Base-by-base conservation (phyloP, 2,329 filamentous ascomycete genomes). In the Cercospora janseana region DNA sequence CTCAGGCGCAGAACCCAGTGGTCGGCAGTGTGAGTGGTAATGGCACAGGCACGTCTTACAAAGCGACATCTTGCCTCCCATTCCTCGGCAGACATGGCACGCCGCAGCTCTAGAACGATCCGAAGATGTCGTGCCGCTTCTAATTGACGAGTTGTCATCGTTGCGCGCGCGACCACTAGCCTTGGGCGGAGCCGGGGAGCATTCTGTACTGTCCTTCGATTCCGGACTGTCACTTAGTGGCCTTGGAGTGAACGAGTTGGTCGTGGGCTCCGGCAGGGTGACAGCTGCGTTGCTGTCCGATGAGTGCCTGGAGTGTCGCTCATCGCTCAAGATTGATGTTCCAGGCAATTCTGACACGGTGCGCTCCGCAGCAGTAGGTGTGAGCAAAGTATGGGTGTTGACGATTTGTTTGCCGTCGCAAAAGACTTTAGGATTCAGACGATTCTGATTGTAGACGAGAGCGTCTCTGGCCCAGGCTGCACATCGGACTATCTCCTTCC, bases 31-130 rank as follows among this genome's bases (percentile, higher is more conserved):
- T 6, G 28, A 29, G 52, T 72, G 70, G 45, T 68, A 72, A 4
- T 54, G 53, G 18, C 63, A 61, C 4, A 48, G 47, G 53, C 70
- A 72, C 4, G 56, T 55, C n/a, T 60, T 51, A 51, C 70, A 72
- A 2, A 43, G 35, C 9, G 68, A 55, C 3, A 71, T 54, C 4
- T 60, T 59, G 37, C 68, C 63, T 47, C 57, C 13, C 60, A 55
- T 6, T 44, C 54, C 27, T 58, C 62, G 57, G 51, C 70, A 72
- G 3, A 63, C 55, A 20, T 59, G 59, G 52, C 70, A 72, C 41
- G 37, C 58, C 10, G 24, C 18, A 53, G 13, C 9, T 26, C 18
- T 48, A 2, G 52, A 54, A 13, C 15, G 38, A 44, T 58, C 58
- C 24, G 60, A 62, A 6, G 52, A 49, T 20, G 57, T 54, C 13